Evolutionary conservation across 305 asterid genomes (phyloP).

Genomic region (Salvia sclarea): DNA sequence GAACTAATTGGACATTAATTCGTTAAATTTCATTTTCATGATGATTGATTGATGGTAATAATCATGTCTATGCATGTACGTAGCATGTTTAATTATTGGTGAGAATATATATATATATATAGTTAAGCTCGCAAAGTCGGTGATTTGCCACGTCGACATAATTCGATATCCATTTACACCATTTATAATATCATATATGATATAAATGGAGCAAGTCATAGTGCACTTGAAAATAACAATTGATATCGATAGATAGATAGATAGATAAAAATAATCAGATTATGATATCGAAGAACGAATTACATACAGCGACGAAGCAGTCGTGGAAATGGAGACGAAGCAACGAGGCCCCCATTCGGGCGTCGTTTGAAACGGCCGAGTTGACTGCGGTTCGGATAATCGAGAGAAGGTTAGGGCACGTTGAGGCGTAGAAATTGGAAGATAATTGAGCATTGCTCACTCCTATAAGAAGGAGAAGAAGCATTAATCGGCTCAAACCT

Average conservation of each 20-base stretch:
- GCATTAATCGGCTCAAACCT: slow-evolving; percentile 25
- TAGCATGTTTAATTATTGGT: background rate
- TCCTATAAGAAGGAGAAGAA: slow-evolving; percentile 40
- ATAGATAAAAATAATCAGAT: background rate
- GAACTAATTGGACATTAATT: background rate
- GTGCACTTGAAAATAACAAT: no score
- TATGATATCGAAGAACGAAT: background rate
- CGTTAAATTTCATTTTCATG: slow-evolving; percentile 11
- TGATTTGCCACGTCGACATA: no score
- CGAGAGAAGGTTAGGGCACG: slow-evolving; percentile 58
- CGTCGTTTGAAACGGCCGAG: slow-evolving; percentile 47
- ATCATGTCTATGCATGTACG: slow-evolving; percentile 5
- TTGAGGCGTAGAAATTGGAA: slow-evolving; percentile 46
- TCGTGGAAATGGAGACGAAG: slow-evolving; percentile 88
- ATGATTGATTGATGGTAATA: no score
- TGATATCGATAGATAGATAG: no score
- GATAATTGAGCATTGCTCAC: slow-evolving; percentile 59
- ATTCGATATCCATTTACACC: no score
- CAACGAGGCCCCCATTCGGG: slow-evolving; percentile 85
- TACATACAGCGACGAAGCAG: slow-evolving; percentile 65
- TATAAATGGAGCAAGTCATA: no score
- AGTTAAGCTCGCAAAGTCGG: background rate
- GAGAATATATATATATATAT: no score
- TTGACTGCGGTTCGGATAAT: slow-evolving; percentile 46
- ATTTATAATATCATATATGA: no score